Evolutionary conservation across 331 rosid species (phyloP).

Genomic region (Arachis monticola): DNA sequence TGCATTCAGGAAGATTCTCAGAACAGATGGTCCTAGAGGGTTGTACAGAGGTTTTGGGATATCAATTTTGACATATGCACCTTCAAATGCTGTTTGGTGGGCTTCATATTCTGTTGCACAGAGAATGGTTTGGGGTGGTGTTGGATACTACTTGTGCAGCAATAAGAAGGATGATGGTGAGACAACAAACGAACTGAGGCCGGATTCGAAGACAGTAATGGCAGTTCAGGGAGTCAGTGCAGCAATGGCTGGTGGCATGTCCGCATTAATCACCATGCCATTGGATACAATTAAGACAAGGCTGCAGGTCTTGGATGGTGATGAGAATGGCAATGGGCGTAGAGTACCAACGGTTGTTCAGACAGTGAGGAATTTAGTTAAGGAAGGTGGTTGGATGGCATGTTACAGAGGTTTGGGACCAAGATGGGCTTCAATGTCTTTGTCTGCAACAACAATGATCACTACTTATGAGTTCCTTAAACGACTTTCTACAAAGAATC

Average conservation of each 20-base stretch:
- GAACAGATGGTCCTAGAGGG: constrained; percentile 60
- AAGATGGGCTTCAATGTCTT: constrained; percentile 43
- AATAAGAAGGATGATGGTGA: constrained; percentile 31
- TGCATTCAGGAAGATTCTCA: constrained; percentile 64
- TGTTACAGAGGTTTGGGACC: constrained; percentile 48
- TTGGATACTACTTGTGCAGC: constrained; percentile 48
- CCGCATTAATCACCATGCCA: constrained; percentile 45
- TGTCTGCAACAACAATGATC: constrained; percentile 77
- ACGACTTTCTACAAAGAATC: constrained; percentile 55
- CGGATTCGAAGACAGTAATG: constrained; percentile 34
- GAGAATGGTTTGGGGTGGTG: constrained; percentile 68
- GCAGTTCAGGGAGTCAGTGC: constrained; percentile 50
- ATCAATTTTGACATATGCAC: constrained; percentile 67
- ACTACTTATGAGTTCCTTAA: constrained; percentile 44
- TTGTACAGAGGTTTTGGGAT: constrained; percentile 59
- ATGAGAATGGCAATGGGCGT: constrained; percentile 37
- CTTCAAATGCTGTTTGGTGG: constrained; percentile 85
- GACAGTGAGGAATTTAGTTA: constrained; percentile 39
- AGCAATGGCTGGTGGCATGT: constrained; percentile 48
- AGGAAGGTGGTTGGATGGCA: constrained; percentile 48
- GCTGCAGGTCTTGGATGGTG: constrained; percentile 43
- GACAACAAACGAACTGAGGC: constrained; percentile 22
- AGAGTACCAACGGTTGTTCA: constrained; percentile 42
- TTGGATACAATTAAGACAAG: constrained; percentile 46
- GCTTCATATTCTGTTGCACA: constrained; percentile 72